Conservation (phyloP, 495 filamentous ascomycete species). For the Aspergillus asperescens region DNA sequence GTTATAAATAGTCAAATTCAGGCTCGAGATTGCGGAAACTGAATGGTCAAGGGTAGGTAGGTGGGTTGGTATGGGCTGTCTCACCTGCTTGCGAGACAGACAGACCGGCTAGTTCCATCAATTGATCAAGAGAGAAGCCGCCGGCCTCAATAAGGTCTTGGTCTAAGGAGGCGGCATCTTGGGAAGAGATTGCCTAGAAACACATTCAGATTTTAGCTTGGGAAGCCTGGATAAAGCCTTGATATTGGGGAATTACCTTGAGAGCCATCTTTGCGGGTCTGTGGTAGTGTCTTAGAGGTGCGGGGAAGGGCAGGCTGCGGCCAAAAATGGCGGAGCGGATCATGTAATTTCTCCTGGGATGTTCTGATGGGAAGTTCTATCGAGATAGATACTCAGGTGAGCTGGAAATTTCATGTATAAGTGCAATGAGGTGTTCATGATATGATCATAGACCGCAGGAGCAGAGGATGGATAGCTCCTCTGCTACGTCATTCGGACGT, state of each 20-base stretch:
- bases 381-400: too few relatives aligned
- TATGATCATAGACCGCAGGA: too few relatives aligned
- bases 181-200: conserved; percentile 72
- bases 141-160: conserved; percentile 90
- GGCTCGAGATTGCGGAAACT: background rate
- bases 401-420: too few relatives aligned
- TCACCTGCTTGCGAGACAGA: conserved; percentile 88
- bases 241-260: conserved; percentile 25
- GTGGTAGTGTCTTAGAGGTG: conserved; percentile 23
- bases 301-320: conserved; percentile 1
- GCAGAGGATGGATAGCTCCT: background rate
- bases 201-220: background rate
- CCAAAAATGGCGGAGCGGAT: conserved; percentile 14
- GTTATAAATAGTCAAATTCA: too few relatives aligned
- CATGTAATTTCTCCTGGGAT: too few relatives aligned
- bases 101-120: conserved; percentile 94
- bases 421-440: too few relatives aligned
- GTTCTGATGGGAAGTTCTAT: too few relatives aligned
- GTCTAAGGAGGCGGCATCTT: conserved; percentile 83
- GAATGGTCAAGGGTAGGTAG: background rate
- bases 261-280: conserved; percentile 39
- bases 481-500: background rate
- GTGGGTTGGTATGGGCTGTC: background rate
- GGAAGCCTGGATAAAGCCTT: background rate
- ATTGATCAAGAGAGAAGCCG: conserved; percentile 89